These are phyloP conservation scores for Podospora appendiculata DNA, from an alignment of 495 filamentous ascomycete species.

Conservation along the genomic window DNA sequence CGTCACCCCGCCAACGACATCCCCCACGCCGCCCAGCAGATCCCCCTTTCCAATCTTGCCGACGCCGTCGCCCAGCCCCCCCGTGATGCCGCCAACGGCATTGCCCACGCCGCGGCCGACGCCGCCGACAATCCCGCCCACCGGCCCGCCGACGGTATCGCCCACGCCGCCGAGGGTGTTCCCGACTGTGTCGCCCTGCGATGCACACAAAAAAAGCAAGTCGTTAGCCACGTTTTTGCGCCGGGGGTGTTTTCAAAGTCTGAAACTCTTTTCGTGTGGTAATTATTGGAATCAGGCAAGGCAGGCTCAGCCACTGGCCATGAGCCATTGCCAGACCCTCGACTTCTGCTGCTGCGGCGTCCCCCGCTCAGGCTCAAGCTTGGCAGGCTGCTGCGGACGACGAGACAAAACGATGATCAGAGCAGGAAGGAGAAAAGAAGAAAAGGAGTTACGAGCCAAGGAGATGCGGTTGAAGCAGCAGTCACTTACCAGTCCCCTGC, in stretches of 20 bases:
- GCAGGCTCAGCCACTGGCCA: too few relatives aligned
- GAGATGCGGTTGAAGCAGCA: background rate
- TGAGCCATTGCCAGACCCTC: background rate
- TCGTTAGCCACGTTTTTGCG: too few relatives aligned
- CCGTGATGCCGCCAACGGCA: slow-evolving; percentile 14
- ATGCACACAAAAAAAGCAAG: background rate
- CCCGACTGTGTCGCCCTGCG: slow-evolving; percentile 16
- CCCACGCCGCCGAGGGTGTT: slow-evolving; percentile 18
- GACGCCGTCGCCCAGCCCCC: slow-evolving; percentile 14
- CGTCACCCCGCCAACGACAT: slow-evolving; percentile 14
- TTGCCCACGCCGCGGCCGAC: slow-evolving; percentile 14
- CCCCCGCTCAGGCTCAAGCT: too few relatives aligned
- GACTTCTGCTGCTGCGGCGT: background rate
- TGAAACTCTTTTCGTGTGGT: too few relatives aligned
- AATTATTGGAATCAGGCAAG: too few relatives aligned
- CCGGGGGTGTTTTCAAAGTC: too few relatives aligned
- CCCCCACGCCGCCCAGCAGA: slow-evolving; percentile 15
- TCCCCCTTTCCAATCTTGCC: slow-evolving; percentile 19
- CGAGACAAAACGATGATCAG: background rate
- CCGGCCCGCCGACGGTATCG: slow-evolving; percentile 15
- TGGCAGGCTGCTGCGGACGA: background rate
- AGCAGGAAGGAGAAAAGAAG: background rate
- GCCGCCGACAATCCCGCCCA: slow-evolving; percentile 16
- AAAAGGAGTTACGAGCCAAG: background rate
- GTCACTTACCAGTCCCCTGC: slow-evolving; percentile 12